Conservation (phyloP, 2,329 filamentous ascomycete species). For the Beauveria sp. region DNA sequence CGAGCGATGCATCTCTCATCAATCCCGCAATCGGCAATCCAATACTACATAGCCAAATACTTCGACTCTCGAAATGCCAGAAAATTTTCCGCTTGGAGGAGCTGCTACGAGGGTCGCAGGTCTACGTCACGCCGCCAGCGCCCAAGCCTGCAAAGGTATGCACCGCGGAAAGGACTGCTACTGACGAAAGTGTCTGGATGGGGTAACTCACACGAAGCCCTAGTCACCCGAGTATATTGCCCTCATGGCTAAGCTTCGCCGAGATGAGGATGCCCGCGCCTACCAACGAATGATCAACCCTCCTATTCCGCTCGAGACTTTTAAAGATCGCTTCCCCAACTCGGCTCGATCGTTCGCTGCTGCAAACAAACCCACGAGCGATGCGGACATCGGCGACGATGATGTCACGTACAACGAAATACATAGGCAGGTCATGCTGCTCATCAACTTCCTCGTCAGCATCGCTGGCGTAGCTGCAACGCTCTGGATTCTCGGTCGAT, state of each 20-base stretch:
- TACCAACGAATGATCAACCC: conserved; percentile 77
- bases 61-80: conserved; percentile 52
- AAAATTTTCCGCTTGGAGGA: conserved; percentile 51
- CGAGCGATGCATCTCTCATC: conserved; percentile 40
- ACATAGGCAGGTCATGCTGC: conserved; percentile 73
- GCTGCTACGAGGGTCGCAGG: conserved; percentile 61
- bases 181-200: conserved; percentile 51
- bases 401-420: conserved; percentile 64
- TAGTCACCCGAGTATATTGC: conserved; percentile 77
- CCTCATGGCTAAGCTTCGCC: conserved; percentile 77
- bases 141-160: conserved; percentile 52
- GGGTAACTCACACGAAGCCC: conserved; percentile 11
- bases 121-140: conserved; percentile 74
- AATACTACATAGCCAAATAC: conserved; percentile 62
- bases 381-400: conserved; percentile 47
- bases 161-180: not conserved
- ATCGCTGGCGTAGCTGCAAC: conserved; percentile 71
- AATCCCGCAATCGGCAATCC: conserved; percentile 53
- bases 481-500: conserved; percentile 69
- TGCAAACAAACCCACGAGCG: conserved; percentile 39
- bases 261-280: conserved; percentile 70
- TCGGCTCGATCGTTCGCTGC: conserved; percentile 49
- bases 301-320: conserved; percentile 45
- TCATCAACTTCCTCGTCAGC: conserved; percentile 84
- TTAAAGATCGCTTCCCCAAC: conserved; percentile 50